Percentiles rank a stretch among this genome's conserved stretches.
Conservation (phyloP, 306 rosid genomes). For the Canavalia ensiformis region DNA sequence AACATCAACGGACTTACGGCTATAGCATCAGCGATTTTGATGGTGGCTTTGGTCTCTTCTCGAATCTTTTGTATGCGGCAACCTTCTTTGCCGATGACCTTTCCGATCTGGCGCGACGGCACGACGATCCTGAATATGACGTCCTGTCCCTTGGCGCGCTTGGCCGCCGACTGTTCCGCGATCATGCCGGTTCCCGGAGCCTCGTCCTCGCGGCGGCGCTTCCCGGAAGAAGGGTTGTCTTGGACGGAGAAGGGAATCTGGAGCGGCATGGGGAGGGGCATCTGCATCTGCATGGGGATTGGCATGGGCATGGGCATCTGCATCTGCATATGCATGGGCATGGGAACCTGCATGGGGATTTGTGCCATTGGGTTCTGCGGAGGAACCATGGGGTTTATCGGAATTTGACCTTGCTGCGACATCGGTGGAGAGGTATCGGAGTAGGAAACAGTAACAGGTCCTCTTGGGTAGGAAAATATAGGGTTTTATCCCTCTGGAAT, state of each 20-base stretch:
- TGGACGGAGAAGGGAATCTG: slow-evolving; percentile 48
- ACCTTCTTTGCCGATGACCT: slow-evolving; percentile 95
- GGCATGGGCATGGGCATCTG: slow-evolving; percentile 45
- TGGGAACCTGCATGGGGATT: slow-evolving; percentile 41
- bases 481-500: slow-evolving; percentile 40
- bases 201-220: slow-evolving; percentile 88
- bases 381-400: slow-evolving; percentile 60
- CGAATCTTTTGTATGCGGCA: slow-evolving; percentile 91
- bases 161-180: slow-evolving; percentile 60
- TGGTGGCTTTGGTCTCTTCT: slow-evolving; percentile 74
- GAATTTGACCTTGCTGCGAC: slow-evolving; percentile 76
- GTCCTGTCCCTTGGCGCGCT: slow-evolving; percentile 75
- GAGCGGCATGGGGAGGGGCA: slow-evolving; percentile 52
- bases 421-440: slow-evolving; percentile 45
- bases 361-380: slow-evolving; percentile 44
- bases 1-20: slow-evolving; percentile 56
- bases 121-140: slow-evolving; percentile 85
- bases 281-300: slow-evolving; percentile 51
- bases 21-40: slow-evolving; percentile 88
- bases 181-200: slow-evolving; percentile 34
- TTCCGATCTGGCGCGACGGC: slow-evolving; percentile 94
- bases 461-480: slow-evolving; percentile 26
- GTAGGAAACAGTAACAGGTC: too few species aligned
- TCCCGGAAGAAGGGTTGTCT: slow-evolving; percentile 51
- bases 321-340: slow-evolving; percentile 50